A percentile compares a stretch with the other conserved stretches of the same genome.
Conservation (phyloP, 2,329 filamentous ascomycete genomes). For the Tolypocladium tundrense region DNA sequence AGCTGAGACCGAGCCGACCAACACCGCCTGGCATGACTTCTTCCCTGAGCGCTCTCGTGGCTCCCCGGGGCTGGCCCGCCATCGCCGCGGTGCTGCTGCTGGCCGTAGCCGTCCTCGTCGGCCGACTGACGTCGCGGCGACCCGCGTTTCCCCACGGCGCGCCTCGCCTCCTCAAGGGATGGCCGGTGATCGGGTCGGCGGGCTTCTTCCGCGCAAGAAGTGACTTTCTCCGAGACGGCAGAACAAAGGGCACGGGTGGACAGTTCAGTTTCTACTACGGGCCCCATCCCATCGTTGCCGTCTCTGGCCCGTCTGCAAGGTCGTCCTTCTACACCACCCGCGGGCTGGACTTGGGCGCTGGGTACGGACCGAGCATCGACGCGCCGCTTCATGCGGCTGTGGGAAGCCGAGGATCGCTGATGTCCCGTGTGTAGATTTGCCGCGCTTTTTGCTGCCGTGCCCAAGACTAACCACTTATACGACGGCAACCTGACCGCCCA, state of each 20-base stretch:
- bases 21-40: not conserved
- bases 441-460: conserved; percentile 18
- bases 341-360: conserved; percentile 31
- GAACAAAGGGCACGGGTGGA: conserved; percentile 21
- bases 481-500: conserved; percentile 12
- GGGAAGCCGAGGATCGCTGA: not conserved
- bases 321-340: conserved; percentile 34
- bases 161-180: conserved; percentile 14
- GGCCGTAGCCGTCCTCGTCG: not conserved
- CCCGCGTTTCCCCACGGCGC: conserved; percentile 13
- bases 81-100: conserved; percentile 3
- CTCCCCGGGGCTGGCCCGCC: conserved; percentile 5
- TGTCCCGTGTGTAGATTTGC: conserved; percentile 11
- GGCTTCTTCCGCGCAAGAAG: conserved; percentile 35
- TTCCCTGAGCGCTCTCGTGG: conserved; percentile 1
- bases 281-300: conserved; percentile 29
- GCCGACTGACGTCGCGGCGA: conserved; percentile 4
- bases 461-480: conserved; percentile 10
- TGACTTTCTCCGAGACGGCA: conserved; percentile 29
- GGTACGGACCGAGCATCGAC: conserved; percentile 16
- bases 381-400: too few species aligned
- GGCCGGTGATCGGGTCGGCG: conserved; percentile 32
- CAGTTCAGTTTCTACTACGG: conserved; percentile 41
- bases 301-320: conserved; percentile 31
- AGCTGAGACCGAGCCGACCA: too few species aligned